Evolutionary conservation across 2,329 filamentous ascomycete species (phyloP), one percentile per base, ranked within the genome.

Genomic region (Claviceps arundinis): DNA sequence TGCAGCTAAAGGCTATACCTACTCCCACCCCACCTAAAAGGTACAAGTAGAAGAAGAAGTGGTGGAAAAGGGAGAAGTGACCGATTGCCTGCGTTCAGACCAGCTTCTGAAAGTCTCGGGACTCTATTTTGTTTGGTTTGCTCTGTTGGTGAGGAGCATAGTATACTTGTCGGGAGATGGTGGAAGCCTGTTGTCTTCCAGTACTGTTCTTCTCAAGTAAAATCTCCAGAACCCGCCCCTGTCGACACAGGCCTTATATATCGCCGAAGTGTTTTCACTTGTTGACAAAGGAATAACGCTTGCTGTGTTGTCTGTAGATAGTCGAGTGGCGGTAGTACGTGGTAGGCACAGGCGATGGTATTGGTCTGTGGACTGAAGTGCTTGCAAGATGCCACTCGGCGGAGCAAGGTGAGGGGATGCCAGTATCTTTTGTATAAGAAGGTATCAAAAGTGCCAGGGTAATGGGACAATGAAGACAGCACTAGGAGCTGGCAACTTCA

Each of bases 1-100:
- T 60, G 60, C 61, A 63, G 60, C 53, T 60, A 58, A 56, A 63
- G 64, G 61, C 67, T 70, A 65, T 66, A 62, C 69, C 70, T 70
- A 70, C 72, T 74, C 55, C 63, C 64, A 60, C 57, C 24, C 19
- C 42, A 43, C 13, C 19, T 17, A 24, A 14, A 43, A 17, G 26
- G 14, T 16, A 37, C 5, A 46, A 17, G 26, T 17, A 17, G 6
- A 14, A 30, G 6, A 5, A 34, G 26, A 34, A 16, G 9, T 34
- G 14, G 22, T 30, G 9, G 19, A n/a, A 17, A 17, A 38, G 3
- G 19, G 37, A 24, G 26, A 34, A 22, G 19, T 17, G 13, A 16
- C 8, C 11, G 16, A 19, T 17, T 24, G 24, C 44, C n/a, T 34
- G 40, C 13, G 30, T 50, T 37, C 3, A 37, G 9, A 22, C 48